These are phyloP conservation scores for Cercospora canescens DNA, from an alignment of 2,329 filamentous ascomycete genomes.

Conservation along the genomic window DNA sequence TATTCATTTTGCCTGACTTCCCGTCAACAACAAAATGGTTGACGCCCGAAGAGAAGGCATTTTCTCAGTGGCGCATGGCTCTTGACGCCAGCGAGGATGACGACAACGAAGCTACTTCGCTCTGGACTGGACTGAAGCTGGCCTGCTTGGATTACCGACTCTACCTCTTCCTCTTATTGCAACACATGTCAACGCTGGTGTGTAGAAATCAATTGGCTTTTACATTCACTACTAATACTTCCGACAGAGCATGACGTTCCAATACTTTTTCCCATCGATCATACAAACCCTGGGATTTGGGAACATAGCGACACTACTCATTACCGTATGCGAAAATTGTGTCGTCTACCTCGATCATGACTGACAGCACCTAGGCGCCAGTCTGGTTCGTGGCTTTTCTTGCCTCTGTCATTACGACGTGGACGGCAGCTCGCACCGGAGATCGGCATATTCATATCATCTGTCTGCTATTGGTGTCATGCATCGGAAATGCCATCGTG, in stretches of 20 bases:
- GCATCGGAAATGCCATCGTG: slow-evolving; percentile 1
- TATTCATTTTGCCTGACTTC: slow-evolving; percentile 7
- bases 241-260: slow-evolving; percentile 6
- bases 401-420: slow-evolving; percentile 3
- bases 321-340: background rate
- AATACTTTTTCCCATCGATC: slow-evolving; percentile 11
- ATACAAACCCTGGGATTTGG: slow-evolving; percentile 3
- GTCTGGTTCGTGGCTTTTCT: slow-evolving; percentile 7
- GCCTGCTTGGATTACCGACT: slow-evolving; percentile 7
- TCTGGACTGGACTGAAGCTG: slow-evolving; percentile 7
- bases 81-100: slow-evolving; percentile 7
- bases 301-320: slow-evolving; percentile 1
- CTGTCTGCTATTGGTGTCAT: slow-evolving; percentile 1
- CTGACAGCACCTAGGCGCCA: slow-evolving; percentile 1
- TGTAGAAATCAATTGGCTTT: background rate
- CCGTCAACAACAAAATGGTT: slow-evolving; percentile 9
- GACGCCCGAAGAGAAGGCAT: slow-evolving; percentile 1
- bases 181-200: slow-evolving; percentile 8
- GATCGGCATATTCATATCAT: slow-evolving; percentile 5
- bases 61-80: slow-evolving; percentile 7
- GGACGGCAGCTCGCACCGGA: background rate
- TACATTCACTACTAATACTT: background rate
- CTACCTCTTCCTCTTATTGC: slow-evolving; percentile 5
- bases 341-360: too few relatives aligned
- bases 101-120: slow-evolving; percentile 5